Evolutionary conservation across 768 basidiomycete species (phyloP), one percentile per base, ranked within the genome.

Genomic region (Cystofilobasidium macerans): DNA sequence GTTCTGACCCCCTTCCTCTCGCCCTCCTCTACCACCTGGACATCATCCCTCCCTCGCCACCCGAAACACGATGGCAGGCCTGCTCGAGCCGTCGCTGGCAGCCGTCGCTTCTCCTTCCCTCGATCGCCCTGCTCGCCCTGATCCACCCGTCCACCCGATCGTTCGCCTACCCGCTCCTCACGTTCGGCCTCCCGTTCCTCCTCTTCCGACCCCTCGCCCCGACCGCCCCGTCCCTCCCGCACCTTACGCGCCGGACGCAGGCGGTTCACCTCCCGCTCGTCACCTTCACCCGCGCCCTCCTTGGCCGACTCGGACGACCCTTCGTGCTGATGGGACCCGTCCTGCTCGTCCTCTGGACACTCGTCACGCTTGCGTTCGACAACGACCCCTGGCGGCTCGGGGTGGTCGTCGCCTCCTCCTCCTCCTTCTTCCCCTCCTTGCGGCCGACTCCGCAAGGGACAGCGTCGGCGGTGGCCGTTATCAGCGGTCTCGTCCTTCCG

Each of bases 341-440:
- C 11, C 51, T 54, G 51, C 28, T 32, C 14, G 51, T 16, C 2
- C 2, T 54, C 28, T 54, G 28, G 9, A 14, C 18, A 7, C 51
- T 54, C 51, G 51, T 54, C 51, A 16, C 51, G 7, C 28, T 28
- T 13, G 16, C 51, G 12, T 54, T 54, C 30, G 13, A 32, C 26
- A 30, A 30, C 18, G 51, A 54, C 51, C 51, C 51, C 16, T 54
- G 51, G 51, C 51, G 51, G 16, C 51, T 54, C 26, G 51, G 51
- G n/a, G n/a, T n/a, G n/a, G n/a, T n/a, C n/a, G n/a, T n/a, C n/a
- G n/a, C n/a, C n/a, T n/a, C n/a, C n/a, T n/a, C n/a, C n/a, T n/a
- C n/a, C n/a, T n/a, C n/a, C n/a, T n/a, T n/a, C n/a, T n/a, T n/a
- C n/a, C n/a, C n/a, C n/a, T n/a, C n/a, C n/a, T n/a, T n/a, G n/a